Conservation (phyloP, 2,329 filamentous ascomycete species). For the Alternaria sp. region DNA sequence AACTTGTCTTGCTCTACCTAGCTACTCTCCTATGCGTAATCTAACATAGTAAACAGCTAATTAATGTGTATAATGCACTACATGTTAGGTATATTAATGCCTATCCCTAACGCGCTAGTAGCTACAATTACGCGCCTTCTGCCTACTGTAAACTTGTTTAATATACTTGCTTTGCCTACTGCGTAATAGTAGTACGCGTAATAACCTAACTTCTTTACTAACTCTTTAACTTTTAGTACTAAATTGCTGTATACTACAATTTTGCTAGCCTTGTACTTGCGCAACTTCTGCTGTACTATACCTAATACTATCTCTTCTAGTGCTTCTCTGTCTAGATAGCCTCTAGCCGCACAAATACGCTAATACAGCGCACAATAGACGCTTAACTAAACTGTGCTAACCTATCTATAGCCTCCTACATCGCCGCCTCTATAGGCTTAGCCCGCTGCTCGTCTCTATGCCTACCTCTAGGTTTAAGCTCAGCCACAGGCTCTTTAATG, state of each 20-base stretch:
- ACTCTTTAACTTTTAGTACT: too few relatives aligned
- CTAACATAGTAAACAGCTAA: constrained; percentile 10
- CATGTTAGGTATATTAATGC: constrained; percentile 20
- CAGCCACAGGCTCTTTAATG: constrained; percentile 19
- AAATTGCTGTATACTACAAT: too few relatives aligned
- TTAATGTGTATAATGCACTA: constrained; percentile 21
- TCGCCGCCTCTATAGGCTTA: constrained; percentile 20
- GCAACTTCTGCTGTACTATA: too few relatives aligned
- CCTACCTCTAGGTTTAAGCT: constrained; percentile 14
- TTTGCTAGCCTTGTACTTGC: too few relatives aligned
- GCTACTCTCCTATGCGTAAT: constrained; percentile 22
- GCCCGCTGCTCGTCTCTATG: background rate
- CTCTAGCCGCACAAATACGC: too few relatives aligned
- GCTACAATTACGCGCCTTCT: too few relatives aligned
- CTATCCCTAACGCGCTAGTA: constrained; percentile 24
- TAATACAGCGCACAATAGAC: constrained; percentile 12
- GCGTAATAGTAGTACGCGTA: too few relatives aligned
- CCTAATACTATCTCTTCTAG: too few relatives aligned
- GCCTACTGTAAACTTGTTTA: too few relatives aligned
- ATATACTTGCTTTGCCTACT: too few relatives aligned
- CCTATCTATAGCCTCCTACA: constrained; percentile 27
- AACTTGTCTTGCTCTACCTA: constrained; percentile 10
- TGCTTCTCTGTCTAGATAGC: too few relatives aligned
- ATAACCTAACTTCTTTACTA: too few relatives aligned
- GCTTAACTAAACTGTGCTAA: constrained; percentile 25